A percentile compares a stretch with the other conserved stretches of the same genome.
Evolutionary conservation across 352 stramenopile genomes (phyloP).

Genomic region (Globisporangium spinosum): DNA sequence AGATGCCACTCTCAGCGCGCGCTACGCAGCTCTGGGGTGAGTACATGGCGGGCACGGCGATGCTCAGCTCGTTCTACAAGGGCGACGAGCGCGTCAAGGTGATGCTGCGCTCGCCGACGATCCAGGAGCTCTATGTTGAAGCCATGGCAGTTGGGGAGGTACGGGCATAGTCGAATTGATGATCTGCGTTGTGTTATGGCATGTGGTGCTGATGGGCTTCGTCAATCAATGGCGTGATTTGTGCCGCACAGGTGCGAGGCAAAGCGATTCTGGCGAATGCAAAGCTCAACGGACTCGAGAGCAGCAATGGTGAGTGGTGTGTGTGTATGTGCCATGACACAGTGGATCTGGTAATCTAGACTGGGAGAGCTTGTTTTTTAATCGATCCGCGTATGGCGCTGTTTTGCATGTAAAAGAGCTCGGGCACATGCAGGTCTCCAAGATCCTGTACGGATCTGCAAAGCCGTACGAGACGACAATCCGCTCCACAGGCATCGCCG

Average conservation of each 20-base stretch:
- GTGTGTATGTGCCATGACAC: background rate
- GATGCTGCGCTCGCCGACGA: conserved; percentile 55
- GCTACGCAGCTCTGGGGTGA: conserved; percentile 74
- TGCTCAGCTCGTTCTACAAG: conserved; percentile 88
- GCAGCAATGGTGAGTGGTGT: conserved; percentile 3
- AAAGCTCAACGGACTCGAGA: conserved; percentile 8
- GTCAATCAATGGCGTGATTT: background rate
- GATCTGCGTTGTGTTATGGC: background rate
- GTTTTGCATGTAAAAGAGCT: conserved; percentile 3
- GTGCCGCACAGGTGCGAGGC: conserved; percentile 44
- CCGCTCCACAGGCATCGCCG: conserved; percentile 50
- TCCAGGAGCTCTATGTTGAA: conserved; percentile 78
- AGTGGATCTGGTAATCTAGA: background rate
- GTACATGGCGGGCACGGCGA: conserved; percentile 83
- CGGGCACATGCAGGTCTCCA: conserved; percentile 72
- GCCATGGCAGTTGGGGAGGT: conserved; percentile 77
- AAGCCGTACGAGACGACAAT: conserved; percentile 81
- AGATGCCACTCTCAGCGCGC: conserved; percentile 33
- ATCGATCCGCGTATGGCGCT: background rate
- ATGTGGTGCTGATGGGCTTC: background rate
- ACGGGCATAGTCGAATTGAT: background rate
- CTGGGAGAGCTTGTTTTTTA: background rate
- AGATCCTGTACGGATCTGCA: conserved; percentile 67
- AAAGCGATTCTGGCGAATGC: conserved; percentile 41
- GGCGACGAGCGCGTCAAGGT: conserved; percentile 82